These are phyloP conservation scores for Arthrobotrys pseudoclavata DNA, from an alignment of 2,329 filamentous ascomycete genomes.

Conservation along the genomic window DNA sequence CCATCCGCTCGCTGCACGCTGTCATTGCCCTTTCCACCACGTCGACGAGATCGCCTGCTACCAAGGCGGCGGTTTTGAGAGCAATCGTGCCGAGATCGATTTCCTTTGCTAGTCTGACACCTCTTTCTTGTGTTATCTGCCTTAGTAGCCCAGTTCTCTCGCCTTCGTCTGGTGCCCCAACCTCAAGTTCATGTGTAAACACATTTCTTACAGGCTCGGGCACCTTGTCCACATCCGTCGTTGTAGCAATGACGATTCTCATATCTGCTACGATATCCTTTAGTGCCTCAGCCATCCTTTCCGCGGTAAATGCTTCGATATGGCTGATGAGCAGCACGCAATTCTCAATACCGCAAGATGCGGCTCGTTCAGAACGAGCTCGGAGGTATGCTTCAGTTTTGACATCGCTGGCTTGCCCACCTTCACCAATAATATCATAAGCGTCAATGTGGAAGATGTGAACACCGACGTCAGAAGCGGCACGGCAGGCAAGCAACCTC, in stretches of 20 bases:
- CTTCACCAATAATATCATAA: slow-evolving; percentile 94
- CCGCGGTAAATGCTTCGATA: slow-evolving; percentile 89
- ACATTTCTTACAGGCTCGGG: slow-evolving; percentile 85
- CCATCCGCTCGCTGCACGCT: slow-evolving; percentile 80
- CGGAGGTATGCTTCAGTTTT: slow-evolving; percentile 94
- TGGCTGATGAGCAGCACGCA: slow-evolving; percentile 90
- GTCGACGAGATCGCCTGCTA: slow-evolving; percentile 93
- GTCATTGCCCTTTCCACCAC: slow-evolving; percentile 91
- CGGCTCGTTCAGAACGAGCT: slow-evolving; percentile 86
- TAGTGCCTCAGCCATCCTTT: slow-evolving; percentile 85
- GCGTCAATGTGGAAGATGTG: slow-evolving; percentile 91
- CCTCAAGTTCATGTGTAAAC: slow-evolving; percentile 95
- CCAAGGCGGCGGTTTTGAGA: slow-evolving; percentile 93
- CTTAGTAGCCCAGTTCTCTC: slow-evolving; percentile 90
- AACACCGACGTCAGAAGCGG: slow-evolving; percentile 88
- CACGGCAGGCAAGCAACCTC: slow-evolving; percentile 79
- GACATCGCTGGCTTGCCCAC: slow-evolving; percentile 86
- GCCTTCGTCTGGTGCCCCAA: slow-evolving; percentile 90
- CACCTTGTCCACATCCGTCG: slow-evolving; percentile 93
- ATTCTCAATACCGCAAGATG: slow-evolving; percentile 86
- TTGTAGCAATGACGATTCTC: slow-evolving; percentile 90
- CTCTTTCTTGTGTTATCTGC: slow-evolving; percentile 80
- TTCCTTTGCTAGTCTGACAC: slow-evolving; percentile 82
- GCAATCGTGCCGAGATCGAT: slow-evolving; percentile 88
- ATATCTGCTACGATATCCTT: slow-evolving; percentile 84